Evolutionary conservation across 371 early-diverging fungal species (phyloP), one percentile per base, ranked within the genome.

Genomic region (Rhizopus sp.): DNA sequence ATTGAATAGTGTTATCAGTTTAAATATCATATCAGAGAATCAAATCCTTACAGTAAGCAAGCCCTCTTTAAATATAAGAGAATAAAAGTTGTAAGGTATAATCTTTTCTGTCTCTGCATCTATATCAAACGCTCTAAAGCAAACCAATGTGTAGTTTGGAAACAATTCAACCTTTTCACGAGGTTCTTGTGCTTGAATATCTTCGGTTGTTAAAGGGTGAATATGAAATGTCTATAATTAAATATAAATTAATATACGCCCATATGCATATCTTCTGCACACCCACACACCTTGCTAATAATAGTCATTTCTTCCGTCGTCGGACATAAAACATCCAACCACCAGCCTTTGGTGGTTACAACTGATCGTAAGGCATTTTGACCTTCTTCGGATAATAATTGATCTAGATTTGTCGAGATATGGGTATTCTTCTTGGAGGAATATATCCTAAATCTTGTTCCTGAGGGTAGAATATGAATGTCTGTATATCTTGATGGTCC

Each of bases 271-370:
- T 17, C n/a, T 12, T 30, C 16, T 34, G n/a, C 1, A 16, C 3
- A 29, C 12, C n/a, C n/a, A 38, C 29, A 46, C 60, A 84, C 82
- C 72, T 85, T 84, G 67, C 85, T 82, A 16, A 93, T 56, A 6
- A 83, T 71, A 29, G 77, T 68, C 86, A 96, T 90, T 68, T 96
- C 97, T 17, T 85, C 81, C 15, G 81, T 75, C 5, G 93, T 89
- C 5, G 95, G 94, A 31, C 81, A 74, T 31, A 86, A 64, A 3
- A 92, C 85, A 68, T 97, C 93, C 7, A 97, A 66, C 97, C 97
- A 95, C 80, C 94, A 96, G 31, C 79, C 83, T 9, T 75, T 75
- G 15, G 73, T 64, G n/a, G 75, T 62, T 12, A 85, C 64, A 48
- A 82, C 70, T 2, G 63, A 61, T 16, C 73, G 71, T 23, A 87